Conservation (phyloP, 805 yeast species). For the Candida easanensis region DNA sequence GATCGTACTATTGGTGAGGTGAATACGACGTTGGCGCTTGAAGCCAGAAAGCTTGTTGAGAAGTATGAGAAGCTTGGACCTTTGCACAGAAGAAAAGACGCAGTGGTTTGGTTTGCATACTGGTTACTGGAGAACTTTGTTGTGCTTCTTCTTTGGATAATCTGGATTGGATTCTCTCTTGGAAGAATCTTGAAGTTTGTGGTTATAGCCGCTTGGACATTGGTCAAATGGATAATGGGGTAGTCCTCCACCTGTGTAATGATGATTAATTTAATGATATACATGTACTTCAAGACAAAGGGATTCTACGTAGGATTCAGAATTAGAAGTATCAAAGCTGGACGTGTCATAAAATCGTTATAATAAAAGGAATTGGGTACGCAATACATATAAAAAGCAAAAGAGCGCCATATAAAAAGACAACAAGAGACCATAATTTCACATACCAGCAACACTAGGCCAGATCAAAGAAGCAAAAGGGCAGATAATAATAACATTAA, state of each 20-base stretch:
- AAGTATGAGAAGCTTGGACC: conserved; percentile 40
- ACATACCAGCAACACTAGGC: too few relatives aligned
- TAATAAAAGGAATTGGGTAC: too few relatives aligned
- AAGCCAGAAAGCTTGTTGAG: conserved; percentile 53
- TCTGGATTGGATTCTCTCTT: conserved; percentile 56
- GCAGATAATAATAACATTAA: conserved; percentile 6
- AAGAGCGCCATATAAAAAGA: too few relatives aligned
- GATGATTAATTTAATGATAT: too few relatives aligned
- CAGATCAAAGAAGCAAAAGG: conserved; percentile 8
- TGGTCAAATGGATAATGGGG: conserved; percentile 18
- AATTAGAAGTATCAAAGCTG: too few relatives aligned
- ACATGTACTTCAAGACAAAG: too few relatives aligned
- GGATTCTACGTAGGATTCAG: too few relatives aligned
- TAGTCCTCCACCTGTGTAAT: too few relatives aligned
- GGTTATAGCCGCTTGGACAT: conserved; percentile 10
- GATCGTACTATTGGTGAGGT: conserved; percentile 73
- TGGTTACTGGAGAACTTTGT: conserved; percentile 48
- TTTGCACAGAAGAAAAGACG: conserved; percentile 30
- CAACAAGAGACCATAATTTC: too few relatives aligned
- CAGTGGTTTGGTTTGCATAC: conserved; percentile 40
- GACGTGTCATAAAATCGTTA: too few relatives aligned
- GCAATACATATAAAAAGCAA: too few relatives aligned
- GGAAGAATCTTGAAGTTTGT: conserved; percentile 34
- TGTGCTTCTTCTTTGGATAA: conserved; percentile 46
- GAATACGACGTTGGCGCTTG: conserved; percentile 65